A percentile compares a stretch with the other conserved stretches of the same genome.
Evolutionary conservation across 202 grass and related monocot genomes (phyloP).

Genomic region (Brachypodium distachyon): DNA sequence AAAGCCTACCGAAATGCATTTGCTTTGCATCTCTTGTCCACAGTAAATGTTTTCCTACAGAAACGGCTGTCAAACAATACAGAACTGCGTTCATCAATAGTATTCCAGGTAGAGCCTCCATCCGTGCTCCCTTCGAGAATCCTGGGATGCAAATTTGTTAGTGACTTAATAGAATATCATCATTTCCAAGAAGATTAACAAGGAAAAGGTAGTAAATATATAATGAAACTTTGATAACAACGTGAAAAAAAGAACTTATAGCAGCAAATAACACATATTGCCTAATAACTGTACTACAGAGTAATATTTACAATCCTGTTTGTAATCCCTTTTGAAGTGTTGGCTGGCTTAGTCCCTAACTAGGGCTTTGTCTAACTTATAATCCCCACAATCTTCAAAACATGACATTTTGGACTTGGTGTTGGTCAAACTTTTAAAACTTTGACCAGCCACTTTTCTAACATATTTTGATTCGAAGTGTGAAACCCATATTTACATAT

Average conservation of each 20-base stretch:
- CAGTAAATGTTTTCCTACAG: conserved; percentile 59
- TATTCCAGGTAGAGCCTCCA: conserved; percentile 63
- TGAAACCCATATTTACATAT: too few relatives aligned
- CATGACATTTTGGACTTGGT: too few relatives aligned
- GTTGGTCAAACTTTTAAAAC: too few relatives aligned
- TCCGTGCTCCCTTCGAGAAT: conserved; percentile 73
- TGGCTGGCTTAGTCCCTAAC: too few relatives aligned
- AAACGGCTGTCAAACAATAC: conserved; percentile 62
- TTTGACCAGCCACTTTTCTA: too few relatives aligned
- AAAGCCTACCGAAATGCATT: conserved; percentile 62
- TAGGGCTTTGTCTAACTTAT: too few relatives aligned
- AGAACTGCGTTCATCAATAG: conserved; percentile 54
- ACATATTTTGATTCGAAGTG: too few relatives aligned
- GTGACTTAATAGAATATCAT: not conserved
- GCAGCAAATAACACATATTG: not conserved
- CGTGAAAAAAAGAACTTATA: not conserved
- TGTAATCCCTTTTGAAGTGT: too few relatives aligned
- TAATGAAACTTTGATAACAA: not conserved
- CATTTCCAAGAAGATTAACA: not conserved
- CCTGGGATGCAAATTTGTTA: conserved; percentile 28
- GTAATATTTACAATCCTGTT: not conserved
- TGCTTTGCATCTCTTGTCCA: conserved; percentile 31
- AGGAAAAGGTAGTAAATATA: not conserved
- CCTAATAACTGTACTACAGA: not conserved
- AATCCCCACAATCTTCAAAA: too few relatives aligned